Evolutionary conservation across 1,284 basidiomycete species (phyloP), one percentile per base, ranked within the genome.

Genomic region (Boletus sp.): DNA sequence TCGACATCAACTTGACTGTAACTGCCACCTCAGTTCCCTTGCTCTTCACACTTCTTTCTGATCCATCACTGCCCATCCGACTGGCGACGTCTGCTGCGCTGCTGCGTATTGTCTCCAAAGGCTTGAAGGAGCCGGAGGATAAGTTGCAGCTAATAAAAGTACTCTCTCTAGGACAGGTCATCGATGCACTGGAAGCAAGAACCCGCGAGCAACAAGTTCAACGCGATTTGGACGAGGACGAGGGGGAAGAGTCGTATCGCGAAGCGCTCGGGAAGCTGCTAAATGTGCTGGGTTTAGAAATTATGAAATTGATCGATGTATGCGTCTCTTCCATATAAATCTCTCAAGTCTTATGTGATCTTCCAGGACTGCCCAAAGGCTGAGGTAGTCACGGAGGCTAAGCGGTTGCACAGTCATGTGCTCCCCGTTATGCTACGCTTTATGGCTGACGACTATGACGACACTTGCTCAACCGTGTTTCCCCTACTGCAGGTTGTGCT

Each of bases 1-100:
- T 99, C 59, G 97, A 99, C 65, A 94, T 99, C 61, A 91, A 91
- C 59, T 75, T 99, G 49, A 91, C 96, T 25, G 88, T 99, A 52
- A 98, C 94, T 1, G 91, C 90, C 19, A 82, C 82, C 9, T 94
- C 94, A 1, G 82, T 99, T 23, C 82, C 86, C 6, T 72, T 99
- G 40, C 78, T 98, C 41, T 95, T 94, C 67, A 82, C 78, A 35
- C 76, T 96, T 23, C 80, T 99, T 36, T 86, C 87, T n/a, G 88
- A 93, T 59, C 68, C 77, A 0, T 84, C 86, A 12, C 66, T 91
- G 17, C 76, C 86, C 1, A 85, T 97, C 54, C 88, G 94, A 29
- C 74, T 92, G 14, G 88, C 93, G 1, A 86, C 94, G 0, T 87
- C 87, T 14, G 81, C 80, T 26, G 82, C 94, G 0, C 69, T 99